Evolutionary conservation across 805 yeast species (phyloP).

Genomic region (Blastobotrys attinorum): DNA sequence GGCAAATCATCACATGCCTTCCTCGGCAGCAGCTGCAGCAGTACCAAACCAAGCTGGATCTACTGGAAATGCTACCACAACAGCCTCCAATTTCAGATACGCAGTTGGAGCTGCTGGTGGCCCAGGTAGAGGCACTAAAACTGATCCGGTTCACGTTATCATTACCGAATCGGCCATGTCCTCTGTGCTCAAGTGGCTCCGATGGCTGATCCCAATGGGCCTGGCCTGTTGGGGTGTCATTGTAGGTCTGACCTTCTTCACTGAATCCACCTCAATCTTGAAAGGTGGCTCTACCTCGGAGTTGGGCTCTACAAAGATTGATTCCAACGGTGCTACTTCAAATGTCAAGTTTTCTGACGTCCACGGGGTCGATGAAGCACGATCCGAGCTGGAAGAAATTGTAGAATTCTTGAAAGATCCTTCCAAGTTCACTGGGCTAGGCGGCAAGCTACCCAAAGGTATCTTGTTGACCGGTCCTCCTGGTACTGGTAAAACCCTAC

Average conservation of each 20-base stretch:
- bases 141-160: constrained; percentile 90
- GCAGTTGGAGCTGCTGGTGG: constrained; percentile 2
- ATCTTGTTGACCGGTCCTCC: constrained; percentile 96
- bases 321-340: constrained; percentile 75
- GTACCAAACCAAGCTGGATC: neutral
- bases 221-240: constrained; percentile 74
- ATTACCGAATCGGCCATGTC: constrained; percentile 79
- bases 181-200: constrained; percentile 75
- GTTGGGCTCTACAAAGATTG: constrained; percentile 46
- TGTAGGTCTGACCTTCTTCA: constrained; percentile 66
- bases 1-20: constrained; percentile 18
- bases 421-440: constrained; percentile 88
- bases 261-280: constrained; percentile 76
- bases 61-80: neutral
- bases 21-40: neutral
- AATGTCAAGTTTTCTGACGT: constrained; percentile 89
- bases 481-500: constrained; percentile 95
- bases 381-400: constrained; percentile 93
- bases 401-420: constrained; percentile 98
- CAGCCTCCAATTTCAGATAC: no score
- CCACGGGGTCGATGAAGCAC: constrained; percentile 97
- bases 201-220: constrained; percentile 80
- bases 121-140: constrained; percentile 24
- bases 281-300: constrained; percentile 36
- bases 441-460: constrained; percentile 97